A percentile compares a stretch with the other conserved stretches of the same genome.
phyloP scores from a whole-genome alignment of 2,329 filamentous ascomycete genomes.

The Cladosporium sp. region DNA sequence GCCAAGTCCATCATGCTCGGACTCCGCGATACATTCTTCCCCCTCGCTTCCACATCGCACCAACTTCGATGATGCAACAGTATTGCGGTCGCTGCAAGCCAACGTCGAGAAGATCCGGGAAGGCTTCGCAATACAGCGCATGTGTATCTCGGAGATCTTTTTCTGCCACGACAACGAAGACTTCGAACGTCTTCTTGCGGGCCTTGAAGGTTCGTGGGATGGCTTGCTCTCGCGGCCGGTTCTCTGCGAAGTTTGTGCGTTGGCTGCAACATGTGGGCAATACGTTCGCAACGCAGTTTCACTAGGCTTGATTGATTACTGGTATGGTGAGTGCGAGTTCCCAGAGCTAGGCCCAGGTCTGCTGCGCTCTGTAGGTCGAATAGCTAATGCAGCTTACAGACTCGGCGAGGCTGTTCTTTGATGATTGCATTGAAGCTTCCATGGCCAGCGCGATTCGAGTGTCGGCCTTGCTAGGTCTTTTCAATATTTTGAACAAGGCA shows the following conservation, averaged over 20 bases:
- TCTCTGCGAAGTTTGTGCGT: slow-evolving; percentile 2
- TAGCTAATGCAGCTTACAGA: background rate
- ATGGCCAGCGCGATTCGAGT: background rate
- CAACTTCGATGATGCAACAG: background rate
- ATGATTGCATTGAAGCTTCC: background rate
- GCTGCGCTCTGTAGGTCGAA: background rate
- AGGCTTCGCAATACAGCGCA: background rate
- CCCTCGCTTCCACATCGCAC: too few relatives aligned
- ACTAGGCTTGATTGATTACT: background rate
- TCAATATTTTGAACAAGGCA: background rate
- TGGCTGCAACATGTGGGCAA: background rate
- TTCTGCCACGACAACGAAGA: background rate
- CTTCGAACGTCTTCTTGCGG: background rate
- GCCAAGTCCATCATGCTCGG: too few relatives aligned
- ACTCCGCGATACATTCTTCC: too few relatives aligned
- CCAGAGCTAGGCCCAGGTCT: background rate
- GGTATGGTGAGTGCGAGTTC: background rate
- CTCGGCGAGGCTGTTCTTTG: background rate
- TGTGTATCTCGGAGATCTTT: slow-evolving; percentile 8
- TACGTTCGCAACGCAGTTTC: background rate
- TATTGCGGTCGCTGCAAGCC: background rate
- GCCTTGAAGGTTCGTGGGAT: background rate
- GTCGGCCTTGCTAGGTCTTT: background rate
- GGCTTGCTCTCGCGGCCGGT: background rate
- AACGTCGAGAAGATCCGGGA: background rate